Percentiles rank a stretch among this genome's conserved stretches.
phyloP scores from a whole-genome alignment of 2,329 filamentous ascomycete species.

The Aspergillus pseudoviridinutans region DNA sequence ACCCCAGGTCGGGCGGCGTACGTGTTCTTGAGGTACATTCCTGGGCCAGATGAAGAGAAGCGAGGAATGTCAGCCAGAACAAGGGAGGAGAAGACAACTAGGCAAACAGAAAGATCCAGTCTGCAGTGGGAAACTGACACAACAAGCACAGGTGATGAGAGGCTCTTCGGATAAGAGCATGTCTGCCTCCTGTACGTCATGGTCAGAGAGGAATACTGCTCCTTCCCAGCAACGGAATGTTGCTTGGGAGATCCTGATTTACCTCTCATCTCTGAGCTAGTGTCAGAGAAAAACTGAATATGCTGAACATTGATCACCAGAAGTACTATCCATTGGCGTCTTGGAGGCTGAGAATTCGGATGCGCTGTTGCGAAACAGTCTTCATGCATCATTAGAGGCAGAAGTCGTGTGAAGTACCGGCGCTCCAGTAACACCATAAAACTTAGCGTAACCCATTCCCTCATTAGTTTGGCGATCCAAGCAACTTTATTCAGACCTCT shows the following conservation, averaged over 20 bases:
- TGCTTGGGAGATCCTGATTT: background rate
- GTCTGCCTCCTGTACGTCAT: background rate
- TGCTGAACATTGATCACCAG: too few species aligned
- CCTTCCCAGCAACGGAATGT: background rate
- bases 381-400: background rate
- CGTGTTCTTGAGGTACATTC: background rate
- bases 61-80: background rate
- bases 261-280: background rate
- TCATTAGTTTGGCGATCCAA: background rate
- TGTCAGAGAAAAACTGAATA: background rate
- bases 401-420: too few species aligned
- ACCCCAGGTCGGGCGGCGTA: too few species aligned
- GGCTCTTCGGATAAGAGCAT: background rate
- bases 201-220: background rate
- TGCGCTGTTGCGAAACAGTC: background rate
- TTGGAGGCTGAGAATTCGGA: background rate
- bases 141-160: background rate
- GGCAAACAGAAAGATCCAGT: background rate
- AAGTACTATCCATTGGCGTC: too few species aligned
- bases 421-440: background rate
- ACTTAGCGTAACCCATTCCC: slow-evolving; percentile 5
- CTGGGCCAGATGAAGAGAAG: background rate
- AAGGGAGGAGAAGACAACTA: background rate
- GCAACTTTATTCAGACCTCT: slow-evolving; percentile 43
- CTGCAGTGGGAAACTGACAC: background rate